A percentile compares a stretch with the other conserved stretches of the same genome.
These are phyloP conservation scores for Neofusicoccum ribis DNA, from an alignment of 2,329 filamentous ascomycete species.

Conservation along the genomic window DNA sequence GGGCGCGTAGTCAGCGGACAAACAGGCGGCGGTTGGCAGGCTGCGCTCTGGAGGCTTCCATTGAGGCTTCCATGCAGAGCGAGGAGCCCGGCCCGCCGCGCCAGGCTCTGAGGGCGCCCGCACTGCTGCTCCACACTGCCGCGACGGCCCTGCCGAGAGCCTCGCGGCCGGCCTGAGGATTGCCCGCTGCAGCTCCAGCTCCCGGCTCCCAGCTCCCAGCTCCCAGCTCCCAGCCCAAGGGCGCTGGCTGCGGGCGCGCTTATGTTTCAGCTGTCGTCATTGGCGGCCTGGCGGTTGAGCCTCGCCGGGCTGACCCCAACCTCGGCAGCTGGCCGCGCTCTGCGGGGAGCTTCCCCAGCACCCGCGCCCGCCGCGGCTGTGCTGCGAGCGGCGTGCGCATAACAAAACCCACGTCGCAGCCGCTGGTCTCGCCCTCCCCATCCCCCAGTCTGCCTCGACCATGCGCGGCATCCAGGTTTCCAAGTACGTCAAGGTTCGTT, in stretches of 20 bases:
- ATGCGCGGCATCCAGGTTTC: conserved; percentile 77
- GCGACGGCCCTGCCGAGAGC: background rate
- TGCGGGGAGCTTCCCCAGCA: conserved; percentile 14
- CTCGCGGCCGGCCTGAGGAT: background rate
- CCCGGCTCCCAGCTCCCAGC: background rate
- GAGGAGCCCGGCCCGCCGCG: conserved; percentile 3
- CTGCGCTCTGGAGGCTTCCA: conserved; percentile 15
- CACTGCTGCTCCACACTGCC: background rate
- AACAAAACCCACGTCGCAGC: background rate
- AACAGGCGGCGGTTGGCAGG: background rate
- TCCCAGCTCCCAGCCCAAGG: too few relatives aligned
- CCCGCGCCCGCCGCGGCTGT: background rate
- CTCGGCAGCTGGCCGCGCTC: background rate
- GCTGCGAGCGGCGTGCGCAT: background rate
- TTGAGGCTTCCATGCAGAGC: conserved; percentile 16
- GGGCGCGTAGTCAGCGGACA: conserved; percentile 13
- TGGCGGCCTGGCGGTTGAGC: conserved; percentile 13
- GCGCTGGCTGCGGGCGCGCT: background rate
- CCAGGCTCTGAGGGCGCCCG: background rate
- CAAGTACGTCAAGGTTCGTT: conserved; percentile 69
- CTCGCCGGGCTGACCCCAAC: background rate
- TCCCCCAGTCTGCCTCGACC: conserved; percentile 29
- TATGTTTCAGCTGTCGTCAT: conserved; percentile 10
- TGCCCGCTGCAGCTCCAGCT: background rate
- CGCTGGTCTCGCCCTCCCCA: background rate